Evolutionary conservation across 768 basidiomycete genomes (phyloP).

Genomic region (Dendrothele bispora): DNA sequence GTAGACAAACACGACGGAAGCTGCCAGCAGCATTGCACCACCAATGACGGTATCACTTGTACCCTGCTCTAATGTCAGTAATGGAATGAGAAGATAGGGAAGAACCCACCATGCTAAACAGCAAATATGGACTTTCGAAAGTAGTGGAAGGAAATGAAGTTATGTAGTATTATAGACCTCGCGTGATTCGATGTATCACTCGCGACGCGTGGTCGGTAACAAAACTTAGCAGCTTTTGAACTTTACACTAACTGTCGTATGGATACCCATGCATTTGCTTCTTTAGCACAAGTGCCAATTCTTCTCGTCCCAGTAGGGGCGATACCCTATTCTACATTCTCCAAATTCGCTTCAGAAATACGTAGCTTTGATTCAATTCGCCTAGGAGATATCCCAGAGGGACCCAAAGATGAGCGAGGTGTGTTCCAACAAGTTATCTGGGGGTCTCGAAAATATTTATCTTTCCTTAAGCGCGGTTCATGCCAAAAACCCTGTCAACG

Average conservation of each 20-base stretch:
- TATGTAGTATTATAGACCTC: too few species aligned
- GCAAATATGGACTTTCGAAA: too few species aligned
- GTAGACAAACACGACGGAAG: constrained; percentile 77
- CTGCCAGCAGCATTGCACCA: constrained; percentile 75
- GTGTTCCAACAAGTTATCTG: constrained; percentile 11
- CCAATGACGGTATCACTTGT: constrained; percentile 82
- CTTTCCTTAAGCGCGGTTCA: constrained; percentile 64
- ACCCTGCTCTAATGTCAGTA: constrained; percentile 46
- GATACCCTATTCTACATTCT: constrained; percentile 67
- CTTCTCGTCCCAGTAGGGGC: constrained; percentile 85
- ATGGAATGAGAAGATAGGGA: constrained; percentile 1
- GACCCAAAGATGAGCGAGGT: constrained; percentile 78
- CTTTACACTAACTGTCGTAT: too few species aligned
- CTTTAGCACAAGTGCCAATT: constrained; percentile 82
- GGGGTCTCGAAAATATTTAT: too few species aligned
- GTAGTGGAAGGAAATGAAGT: too few species aligned
- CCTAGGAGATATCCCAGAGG: constrained; percentile 81
- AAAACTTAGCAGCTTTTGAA: too few species aligned
- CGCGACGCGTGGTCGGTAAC: too few species aligned
- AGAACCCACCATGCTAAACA: too few species aligned
- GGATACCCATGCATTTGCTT: constrained; percentile 74
- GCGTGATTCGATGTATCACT: too few species aligned
- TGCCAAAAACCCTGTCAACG: constrained; percentile 72
- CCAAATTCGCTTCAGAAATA: constrained; percentile 74
- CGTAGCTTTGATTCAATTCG: constrained; percentile 70